These are phyloP conservation scores for Cyberlindnera galapagoensis DNA, from an alignment of 805 yeast genomes.

Conservation along the genomic window DNA sequence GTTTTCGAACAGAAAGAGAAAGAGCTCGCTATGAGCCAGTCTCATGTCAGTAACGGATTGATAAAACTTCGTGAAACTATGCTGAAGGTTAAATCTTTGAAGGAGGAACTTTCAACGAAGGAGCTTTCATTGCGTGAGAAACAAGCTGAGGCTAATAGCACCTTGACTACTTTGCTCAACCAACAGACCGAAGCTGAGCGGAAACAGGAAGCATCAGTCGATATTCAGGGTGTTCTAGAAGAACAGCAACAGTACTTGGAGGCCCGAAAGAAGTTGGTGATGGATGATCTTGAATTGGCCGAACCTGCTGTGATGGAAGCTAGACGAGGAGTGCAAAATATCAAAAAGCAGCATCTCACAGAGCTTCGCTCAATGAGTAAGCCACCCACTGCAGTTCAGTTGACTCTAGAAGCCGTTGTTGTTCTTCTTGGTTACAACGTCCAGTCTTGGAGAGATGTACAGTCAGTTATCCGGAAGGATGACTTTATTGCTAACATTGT, in stretches of 20 bases:
- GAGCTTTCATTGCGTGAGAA: slow-evolving; percentile 43
- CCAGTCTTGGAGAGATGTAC: slow-evolving; percentile 75
- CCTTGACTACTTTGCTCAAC: slow-evolving; percentile 66
- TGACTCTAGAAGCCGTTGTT: slow-evolving; percentile 86
- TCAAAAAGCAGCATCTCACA: slow-evolving; percentile 85
- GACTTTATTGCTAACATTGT: slow-evolving; percentile 85
- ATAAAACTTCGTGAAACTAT: slow-evolving; percentile 74
- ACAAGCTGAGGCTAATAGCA: slow-evolving; percentile 60
- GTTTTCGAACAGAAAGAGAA: slow-evolving; percentile 37
- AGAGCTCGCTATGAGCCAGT: slow-evolving; percentile 56
- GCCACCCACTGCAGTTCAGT: slow-evolving; percentile 84
- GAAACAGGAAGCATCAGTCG: slow-evolving; percentile 77
- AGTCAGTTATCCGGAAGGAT: slow-evolving; percentile 70
- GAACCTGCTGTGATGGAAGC: slow-evolving; percentile 87
- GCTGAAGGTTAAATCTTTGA: slow-evolving; percentile 57
- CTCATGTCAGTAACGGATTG: slow-evolving; percentile 68
- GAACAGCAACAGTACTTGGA: slow-evolving; percentile 59
- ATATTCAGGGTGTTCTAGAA: slow-evolving; percentile 62
- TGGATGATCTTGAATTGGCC: slow-evolving; percentile 61
- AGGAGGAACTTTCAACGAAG: slow-evolving; percentile 46
- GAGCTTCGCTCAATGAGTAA: slow-evolving; percentile 84
- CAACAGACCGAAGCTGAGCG: slow-evolving; percentile 93
- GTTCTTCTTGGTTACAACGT: slow-evolving; percentile 67
- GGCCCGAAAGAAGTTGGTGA: slow-evolving; percentile 45
- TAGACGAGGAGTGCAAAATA: slow-evolving; percentile 81